These are phyloP conservation scores for Priceomyces carsonii DNA, from an alignment of 805 yeast species.

Conservation along the genomic window DNA sequence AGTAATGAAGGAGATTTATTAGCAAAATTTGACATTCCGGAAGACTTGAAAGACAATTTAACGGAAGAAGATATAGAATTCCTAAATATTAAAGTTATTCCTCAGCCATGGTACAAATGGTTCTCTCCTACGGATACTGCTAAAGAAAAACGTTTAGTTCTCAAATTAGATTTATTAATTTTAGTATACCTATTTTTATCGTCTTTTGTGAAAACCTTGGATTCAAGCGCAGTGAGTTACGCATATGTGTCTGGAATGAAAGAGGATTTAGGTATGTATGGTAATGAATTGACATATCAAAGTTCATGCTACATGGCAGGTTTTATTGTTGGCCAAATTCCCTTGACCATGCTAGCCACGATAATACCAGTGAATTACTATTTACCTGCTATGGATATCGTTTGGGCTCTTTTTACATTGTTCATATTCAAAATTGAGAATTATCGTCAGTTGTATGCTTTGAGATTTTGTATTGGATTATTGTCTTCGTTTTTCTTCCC, in stretches of 20 bases:
- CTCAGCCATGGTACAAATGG: conserved; percentile 30
- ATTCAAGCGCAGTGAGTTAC: conserved; percentile 20
- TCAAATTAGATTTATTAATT: conserved; percentile 24
- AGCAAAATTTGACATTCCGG: conserved; percentile 2
- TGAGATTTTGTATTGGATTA: conserved; percentile 45
- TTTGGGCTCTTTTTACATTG: conserved; percentile 13
- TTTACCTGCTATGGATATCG: conserved; percentile 24
- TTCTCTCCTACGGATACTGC: conserved; percentile 25
- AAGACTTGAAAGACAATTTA: conserved; percentile 6
- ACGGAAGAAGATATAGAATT: conserved; percentile 13
- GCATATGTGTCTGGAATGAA: conserved; percentile 69
- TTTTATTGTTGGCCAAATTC: conserved; percentile 27
- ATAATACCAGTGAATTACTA: conserved; percentile 21
- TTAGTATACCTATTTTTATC: conserved; percentile 17
- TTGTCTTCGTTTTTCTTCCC: conserved; percentile 47
- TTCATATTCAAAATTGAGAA: conserved; percentile 12
- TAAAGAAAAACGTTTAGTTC: conserved; percentile 23
- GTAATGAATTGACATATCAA: conserved; percentile 50
- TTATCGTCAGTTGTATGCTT: conserved; percentile 34
- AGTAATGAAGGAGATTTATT: not conserved
- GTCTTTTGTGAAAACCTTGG: conserved; percentile 10
- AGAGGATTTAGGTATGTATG: conserved; percentile 55
- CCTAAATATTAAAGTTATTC: conserved; percentile 8
- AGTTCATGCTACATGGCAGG: conserved; percentile 20
- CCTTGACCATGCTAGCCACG: conserved; percentile 27